Evolutionary conservation across 257 asterid genomes (phyloP).

Genomic region (Capsicum baccatum): DNA sequence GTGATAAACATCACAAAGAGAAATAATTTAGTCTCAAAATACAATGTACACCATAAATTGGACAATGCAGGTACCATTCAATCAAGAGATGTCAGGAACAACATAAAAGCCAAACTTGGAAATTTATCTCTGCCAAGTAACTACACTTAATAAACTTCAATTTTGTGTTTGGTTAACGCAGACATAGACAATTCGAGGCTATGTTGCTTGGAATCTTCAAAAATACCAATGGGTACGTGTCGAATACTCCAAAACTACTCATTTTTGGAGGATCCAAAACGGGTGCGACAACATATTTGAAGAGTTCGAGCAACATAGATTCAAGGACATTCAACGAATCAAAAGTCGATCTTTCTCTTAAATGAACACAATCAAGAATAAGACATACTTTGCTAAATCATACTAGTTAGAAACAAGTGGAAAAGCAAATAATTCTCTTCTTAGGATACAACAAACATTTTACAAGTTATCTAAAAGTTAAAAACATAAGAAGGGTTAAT

Average conservation of each 20-base stretch:
- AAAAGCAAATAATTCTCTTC: not conserved
- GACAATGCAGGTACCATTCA: not conserved
- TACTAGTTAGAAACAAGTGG: too few relatives aligned
- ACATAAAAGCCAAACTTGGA: not conserved
- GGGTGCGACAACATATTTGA: too few relatives aligned
- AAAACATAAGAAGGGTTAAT: too few relatives aligned
- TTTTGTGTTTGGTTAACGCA: not conserved
- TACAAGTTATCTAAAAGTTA: too few relatives aligned
- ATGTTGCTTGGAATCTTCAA: too few relatives aligned
- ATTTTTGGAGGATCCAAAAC: too few relatives aligned
- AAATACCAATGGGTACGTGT: too few relatives aligned
- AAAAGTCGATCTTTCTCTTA: not conserved
- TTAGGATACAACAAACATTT: not conserved
- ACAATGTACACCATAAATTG: not conserved
- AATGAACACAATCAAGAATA: not conserved
- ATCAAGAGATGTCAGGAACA: not conserved
- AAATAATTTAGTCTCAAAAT: not conserved
- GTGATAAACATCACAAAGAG: constrained; percentile 3
- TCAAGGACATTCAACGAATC: not conserved
- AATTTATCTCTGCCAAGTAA: too few relatives aligned
- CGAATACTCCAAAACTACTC: too few relatives aligned
- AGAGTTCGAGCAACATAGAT: too few relatives aligned
- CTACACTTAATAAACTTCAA: not conserved
- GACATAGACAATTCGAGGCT: not conserved
- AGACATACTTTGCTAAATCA: too few relatives aligned